Evolutionary conservation across 2,329 filamentous ascomycete species (phyloP).

Genomic region (Colletotrichum noveboracense): DNA sequence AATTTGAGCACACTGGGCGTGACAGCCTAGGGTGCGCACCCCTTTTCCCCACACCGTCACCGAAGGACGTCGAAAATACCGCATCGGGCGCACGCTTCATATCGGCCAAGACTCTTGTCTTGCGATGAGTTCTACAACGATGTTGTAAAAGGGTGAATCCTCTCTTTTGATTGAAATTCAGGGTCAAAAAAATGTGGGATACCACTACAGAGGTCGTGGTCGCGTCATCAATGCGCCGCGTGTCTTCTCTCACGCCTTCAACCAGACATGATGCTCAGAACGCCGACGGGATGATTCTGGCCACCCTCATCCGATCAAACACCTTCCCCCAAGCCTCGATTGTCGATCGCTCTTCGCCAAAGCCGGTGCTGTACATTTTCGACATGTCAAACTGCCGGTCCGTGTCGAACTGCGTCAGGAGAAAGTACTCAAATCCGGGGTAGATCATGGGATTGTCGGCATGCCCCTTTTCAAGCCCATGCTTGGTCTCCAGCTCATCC

Average conservation of each 20-base stretch:
- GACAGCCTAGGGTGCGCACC: not conserved
- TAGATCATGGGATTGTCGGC: conserved; percentile 39
- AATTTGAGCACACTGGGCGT: not conserved
- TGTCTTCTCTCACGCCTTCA: conserved; percentile 36
- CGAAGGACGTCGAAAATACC: not conserved
- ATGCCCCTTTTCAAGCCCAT: conserved; percentile 40
- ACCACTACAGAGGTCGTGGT: conserved; percentile 33
- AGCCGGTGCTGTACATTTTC: conserved; percentile 44
- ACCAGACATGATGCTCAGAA: conserved; percentile 38
- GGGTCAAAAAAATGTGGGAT: conserved; percentile 29
- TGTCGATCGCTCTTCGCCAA: conserved; percentile 44
- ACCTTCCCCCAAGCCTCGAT: conserved; percentile 41
- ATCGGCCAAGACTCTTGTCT: conserved; percentile 41
- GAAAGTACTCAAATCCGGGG: conserved; percentile 44
- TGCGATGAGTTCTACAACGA: not conserved
- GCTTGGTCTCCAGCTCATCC: conserved; percentile 35
- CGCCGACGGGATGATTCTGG: conserved; percentile 39
- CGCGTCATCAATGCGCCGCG: conserved; percentile 43
- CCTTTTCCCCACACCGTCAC: not conserved
- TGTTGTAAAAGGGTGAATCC: not conserved
- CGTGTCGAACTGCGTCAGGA: conserved; percentile 48
- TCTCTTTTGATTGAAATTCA: conserved; percentile 27
- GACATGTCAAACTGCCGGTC: conserved; percentile 50
- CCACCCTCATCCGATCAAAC: conserved; percentile 48
- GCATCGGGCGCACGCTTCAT: not conserved